phyloP scores from a whole-genome alignment of 2,329 filamentous ascomycete genomes.

The Phialophora verrucosa region DNA sequence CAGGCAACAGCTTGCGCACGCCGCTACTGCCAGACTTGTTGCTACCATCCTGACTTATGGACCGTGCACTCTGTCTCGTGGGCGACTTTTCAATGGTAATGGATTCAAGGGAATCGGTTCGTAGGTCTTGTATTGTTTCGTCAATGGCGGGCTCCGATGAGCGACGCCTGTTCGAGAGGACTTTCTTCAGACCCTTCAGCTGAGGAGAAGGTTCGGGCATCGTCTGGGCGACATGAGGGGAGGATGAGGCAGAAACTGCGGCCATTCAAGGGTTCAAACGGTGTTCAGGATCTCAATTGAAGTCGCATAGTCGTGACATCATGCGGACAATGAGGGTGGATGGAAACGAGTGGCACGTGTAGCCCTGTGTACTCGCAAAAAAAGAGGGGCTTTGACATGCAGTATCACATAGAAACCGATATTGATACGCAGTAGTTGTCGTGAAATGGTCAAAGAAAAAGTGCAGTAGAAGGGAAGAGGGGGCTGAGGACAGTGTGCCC shows the following conservation, averaged over 20 bases:
- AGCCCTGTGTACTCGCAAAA: conserved; percentile 4
- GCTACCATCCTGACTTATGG: conserved; percentile 47
- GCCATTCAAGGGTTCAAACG: conserved; percentile 30
- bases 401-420: conserved; percentile 10
- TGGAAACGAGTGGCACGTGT: conserved; percentile 16
- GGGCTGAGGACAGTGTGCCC: neutral
- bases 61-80: conserved; percentile 46
- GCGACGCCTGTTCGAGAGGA: conserved; percentile 47
- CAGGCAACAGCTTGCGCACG: conserved; percentile 59
- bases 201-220: conserved; percentile 40
- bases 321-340: conserved; percentile 5
- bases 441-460: conserved; percentile 6
- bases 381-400: neutral
- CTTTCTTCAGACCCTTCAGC: conserved; percentile 47
- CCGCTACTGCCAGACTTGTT: conserved; percentile 51
- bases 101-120: conserved; percentile 46
- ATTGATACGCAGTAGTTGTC: conserved; percentile 5
- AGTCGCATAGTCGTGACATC: conserved; percentile 15
- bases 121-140: conserved; percentile 43
- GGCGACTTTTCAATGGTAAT: conserved; percentile 43
- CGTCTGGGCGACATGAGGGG: conserved; percentile 33
- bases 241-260: conserved; percentile 28
- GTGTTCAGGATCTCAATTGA: conserved; percentile 9
- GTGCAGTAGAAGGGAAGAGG: neutral
- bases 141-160: conserved; percentile 38